Percentiles rank a stretch among this genome's conserved stretches.
phyloP scores from a whole-genome alignment of 1,284 basidiomycete species.

The Apiotrichum siamense region DNA sequence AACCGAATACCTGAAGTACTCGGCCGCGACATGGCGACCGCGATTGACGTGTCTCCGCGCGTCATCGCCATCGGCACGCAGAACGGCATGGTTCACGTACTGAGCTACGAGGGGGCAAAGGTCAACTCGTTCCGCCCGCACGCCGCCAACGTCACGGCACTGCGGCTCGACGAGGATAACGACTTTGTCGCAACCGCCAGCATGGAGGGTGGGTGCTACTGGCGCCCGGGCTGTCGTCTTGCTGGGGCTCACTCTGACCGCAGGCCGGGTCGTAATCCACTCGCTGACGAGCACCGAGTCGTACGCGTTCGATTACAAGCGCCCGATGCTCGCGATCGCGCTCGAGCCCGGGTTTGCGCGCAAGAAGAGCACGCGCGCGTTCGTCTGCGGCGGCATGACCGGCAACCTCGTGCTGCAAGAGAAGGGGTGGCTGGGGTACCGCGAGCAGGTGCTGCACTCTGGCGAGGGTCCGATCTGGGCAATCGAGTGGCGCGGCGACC shows the following conservation, averaged over 20 bases:
- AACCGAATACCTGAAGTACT: slow-evolving; percentile 73
- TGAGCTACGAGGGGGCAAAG: slow-evolving; percentile 71
- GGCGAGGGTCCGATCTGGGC: slow-evolving; percentile 96
- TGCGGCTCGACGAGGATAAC: slow-evolving; percentile 74
- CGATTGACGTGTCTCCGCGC: slow-evolving; percentile 69
- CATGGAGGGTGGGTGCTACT: slow-evolving; percentile 68
- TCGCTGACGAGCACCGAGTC: slow-evolving; percentile 75
- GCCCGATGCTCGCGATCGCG: slow-evolving; percentile 83
- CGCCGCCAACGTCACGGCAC: slow-evolving; percentile 79
- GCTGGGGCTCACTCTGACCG: slow-evolving; percentile 16
- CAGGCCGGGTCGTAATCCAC: slow-evolving; percentile 81
- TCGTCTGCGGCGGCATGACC: slow-evolving; percentile 90
- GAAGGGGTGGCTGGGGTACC: slow-evolving; percentile 95
- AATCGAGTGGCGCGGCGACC: slow-evolving; percentile 72
- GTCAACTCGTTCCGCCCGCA: slow-evolving; percentile 90
- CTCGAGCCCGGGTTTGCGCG: slow-evolving; percentile 88
- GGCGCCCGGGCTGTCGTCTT: too few relatives aligned
- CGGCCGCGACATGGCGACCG: slow-evolving; percentile 79
- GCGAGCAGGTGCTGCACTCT: slow-evolving; percentile 75
- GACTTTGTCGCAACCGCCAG: slow-evolving; percentile 91
- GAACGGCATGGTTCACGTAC: slow-evolving; percentile 79
- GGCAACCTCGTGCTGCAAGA: slow-evolving; percentile 80
- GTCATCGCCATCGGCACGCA: slow-evolving; percentile 82
- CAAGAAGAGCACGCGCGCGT: slow-evolving; percentile 63
- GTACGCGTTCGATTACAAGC: slow-evolving; percentile 84